Evolutionary conservation across 2,329 filamentous ascomycete species (phyloP).

Genomic region (Gnomoniopsis sp.): DNA sequence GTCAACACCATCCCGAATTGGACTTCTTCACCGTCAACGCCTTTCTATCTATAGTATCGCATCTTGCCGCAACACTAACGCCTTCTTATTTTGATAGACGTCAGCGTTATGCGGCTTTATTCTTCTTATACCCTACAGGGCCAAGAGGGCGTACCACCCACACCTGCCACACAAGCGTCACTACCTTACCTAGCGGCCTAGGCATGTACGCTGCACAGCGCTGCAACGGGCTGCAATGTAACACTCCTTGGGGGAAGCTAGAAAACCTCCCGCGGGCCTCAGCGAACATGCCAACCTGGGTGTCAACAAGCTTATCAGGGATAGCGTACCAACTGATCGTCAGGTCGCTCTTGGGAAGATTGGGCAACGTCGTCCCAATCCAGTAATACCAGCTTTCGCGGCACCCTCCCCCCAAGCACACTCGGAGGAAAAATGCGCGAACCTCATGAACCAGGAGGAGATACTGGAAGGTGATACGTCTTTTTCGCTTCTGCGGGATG

Average conservation of each 20-base stretch:
- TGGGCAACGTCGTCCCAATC: neutral
- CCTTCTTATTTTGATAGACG: neutral
- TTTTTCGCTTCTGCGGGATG: neutral
- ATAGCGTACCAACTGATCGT: neutral
- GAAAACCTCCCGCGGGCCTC: neutral
- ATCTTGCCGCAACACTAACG: no score
- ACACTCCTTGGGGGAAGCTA: neutral
- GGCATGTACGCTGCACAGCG: neutral
- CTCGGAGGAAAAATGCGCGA: neutral
- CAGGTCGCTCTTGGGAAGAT: neutral
- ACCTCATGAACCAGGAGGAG: neutral
- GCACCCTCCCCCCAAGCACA: neutral
- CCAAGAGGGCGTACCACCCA: neutral
- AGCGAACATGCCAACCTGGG: neutral
- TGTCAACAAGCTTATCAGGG: neutral
- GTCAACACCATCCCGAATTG: no score
- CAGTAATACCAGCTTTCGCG: neutral
- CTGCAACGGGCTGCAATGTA: conserved; percentile 1
- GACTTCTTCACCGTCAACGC: no score
- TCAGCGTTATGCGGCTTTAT: neutral
- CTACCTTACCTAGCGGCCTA: no score
- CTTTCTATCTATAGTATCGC: no score
- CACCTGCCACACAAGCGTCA: neutral
- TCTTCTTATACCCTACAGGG: neutral
- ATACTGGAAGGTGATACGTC: neutral